Percentiles rank a stretch among this genome's conserved stretches.
These are phyloP conservation scores for Macrocybe gigantea DNA, from an alignment of 768 basidiomycete genomes.

Conservation along the genomic window DNA sequence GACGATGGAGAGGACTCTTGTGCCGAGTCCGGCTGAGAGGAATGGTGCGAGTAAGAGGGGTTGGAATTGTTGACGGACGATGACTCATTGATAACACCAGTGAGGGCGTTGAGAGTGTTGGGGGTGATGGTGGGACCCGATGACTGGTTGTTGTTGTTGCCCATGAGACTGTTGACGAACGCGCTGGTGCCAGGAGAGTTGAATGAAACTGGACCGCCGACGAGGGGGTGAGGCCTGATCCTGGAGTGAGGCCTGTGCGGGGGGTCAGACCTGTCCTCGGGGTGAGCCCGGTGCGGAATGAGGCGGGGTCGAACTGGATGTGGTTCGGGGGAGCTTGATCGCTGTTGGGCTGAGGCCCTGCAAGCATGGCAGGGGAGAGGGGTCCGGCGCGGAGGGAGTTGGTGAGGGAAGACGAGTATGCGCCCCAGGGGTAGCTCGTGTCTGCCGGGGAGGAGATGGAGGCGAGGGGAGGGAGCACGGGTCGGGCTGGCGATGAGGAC, in stretches of 20 bases:
- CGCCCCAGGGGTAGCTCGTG: constrained; percentile 63
- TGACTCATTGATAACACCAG: constrained; percentile 59
- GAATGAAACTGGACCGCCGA: constrained; percentile 68
- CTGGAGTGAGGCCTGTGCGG: constrained; percentile 73
- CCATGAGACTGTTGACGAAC: constrained; percentile 71
- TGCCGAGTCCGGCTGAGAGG: constrained; percentile 29
- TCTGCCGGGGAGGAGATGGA: constrained; percentile 71
- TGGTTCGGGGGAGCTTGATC: constrained; percentile 25
- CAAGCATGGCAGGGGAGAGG: constrained; percentile 93
- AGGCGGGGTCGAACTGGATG: constrained; percentile 60
- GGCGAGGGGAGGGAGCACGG: constrained; percentile 77
- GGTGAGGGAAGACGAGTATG: constrained; percentile 44
- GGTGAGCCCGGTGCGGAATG: constrained; percentile 84
- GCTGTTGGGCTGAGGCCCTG: constrained; percentile 64
- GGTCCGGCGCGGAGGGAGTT: constrained; percentile 91
- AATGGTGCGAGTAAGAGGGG: constrained; percentile 30
- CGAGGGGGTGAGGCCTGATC: constrained; percentile 73
- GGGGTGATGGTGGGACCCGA: constrained; percentile 58
- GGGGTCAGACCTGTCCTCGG: constrained; percentile 83
- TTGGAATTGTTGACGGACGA: constrained; percentile 33
- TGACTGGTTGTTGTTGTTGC: constrained; percentile 50
- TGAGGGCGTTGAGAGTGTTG: constrained; percentile 73
- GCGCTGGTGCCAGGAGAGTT: constrained; percentile 88
- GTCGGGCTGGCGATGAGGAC: constrained; percentile 46
- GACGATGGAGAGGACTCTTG: constrained; percentile 15